Base-by-base conservation (phyloP, 1,284 basidiomycete species). In the Malassezia psittaci region DNA sequence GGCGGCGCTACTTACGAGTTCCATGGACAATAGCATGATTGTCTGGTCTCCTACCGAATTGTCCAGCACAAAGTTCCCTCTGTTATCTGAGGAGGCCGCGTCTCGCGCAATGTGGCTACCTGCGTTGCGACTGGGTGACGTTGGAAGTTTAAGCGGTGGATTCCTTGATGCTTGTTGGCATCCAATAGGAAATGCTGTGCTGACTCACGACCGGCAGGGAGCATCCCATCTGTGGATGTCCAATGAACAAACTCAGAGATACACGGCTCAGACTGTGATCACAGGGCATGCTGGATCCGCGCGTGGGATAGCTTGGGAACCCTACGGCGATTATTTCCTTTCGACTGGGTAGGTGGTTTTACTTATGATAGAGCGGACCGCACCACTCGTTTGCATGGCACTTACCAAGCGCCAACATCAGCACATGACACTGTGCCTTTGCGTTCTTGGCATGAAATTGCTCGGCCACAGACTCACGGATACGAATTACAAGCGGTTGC, bases 391-490 rank as follows among this genome's bases (percentile, higher is more conserved):
- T 52, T 74, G 4, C 69, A 74, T 44, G 68, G 61, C 19, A 44
- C 38, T 13, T 47, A 33, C 34, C 12, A 32, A 38, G 37, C 9
- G 15, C 47, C 35, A 15, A 38, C 11, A 16, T 16, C 32, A 12
- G 38, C 42, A 18, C 15, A 15, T 15, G 13, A 34, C 36, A 36
- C 24, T 5, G 29, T 21, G 18, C 8, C 32, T 4, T 18, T 32
- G 42, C 54, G 55, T 5, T 59, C 60, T 6, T 74, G 72, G 72
- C 64, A 69, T 52, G 68, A 74, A 50, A 51, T 74, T n/a, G 72
- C 68, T 5, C 64, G 72, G 10, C 72, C 72, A 0, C 72, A 74
- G 38, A 68, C 69, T 10, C 72, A 74, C 50, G 72, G 72, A 10
- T 72, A 72, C 60, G 70, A 66, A 16, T 37, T 74, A 34, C 54